A percentile compares a stretch with the other conserved stretches of the same genome.
Evolutionary conservation across 2,329 filamentous ascomycete genomes (phyloP).

Genomic region (Mariannaea elegans): DNA sequence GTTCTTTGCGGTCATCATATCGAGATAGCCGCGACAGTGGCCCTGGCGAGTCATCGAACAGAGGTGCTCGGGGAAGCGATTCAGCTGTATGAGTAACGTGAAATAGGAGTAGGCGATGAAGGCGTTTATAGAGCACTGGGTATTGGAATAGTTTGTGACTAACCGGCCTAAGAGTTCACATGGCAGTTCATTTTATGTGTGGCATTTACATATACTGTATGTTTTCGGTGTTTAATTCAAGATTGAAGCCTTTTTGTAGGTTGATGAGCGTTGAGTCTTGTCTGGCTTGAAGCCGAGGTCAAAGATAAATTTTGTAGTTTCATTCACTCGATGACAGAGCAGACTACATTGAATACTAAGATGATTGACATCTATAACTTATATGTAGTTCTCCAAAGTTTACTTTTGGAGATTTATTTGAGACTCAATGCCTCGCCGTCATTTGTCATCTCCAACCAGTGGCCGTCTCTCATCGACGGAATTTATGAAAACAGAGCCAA

Average conservation of each 20-base stretch:
- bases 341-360: too few relatives aligned
- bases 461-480: too few relatives aligned
- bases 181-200: slow-evolving; percentile 8
- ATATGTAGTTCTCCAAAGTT: too few relatives aligned
- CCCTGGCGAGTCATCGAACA: slow-evolving; percentile 16
- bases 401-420: too few relatives aligned
- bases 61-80: slow-evolving; percentile 31
- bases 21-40: slow-evolving; percentile 31
- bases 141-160: slow-evolving; percentile 23
- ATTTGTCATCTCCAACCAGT: too few relatives aligned
- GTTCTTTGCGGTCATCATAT: slow-evolving; percentile 24
- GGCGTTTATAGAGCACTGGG: slow-evolving; percentile 27
- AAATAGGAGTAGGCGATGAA: slow-evolving; percentile 26
- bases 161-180: slow-evolving; percentile 11
- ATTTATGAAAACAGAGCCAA: too few relatives aligned
- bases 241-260: neutral
- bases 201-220: slow-evolving; percentile 13
- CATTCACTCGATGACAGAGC: too few relatives aligned
- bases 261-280: neutral
- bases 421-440: too few relatives aligned
- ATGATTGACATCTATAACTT: too few relatives aligned
- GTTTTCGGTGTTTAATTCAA: neutral
- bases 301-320: neutral
- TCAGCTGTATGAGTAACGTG: slow-evolving; percentile 46
- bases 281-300: neutral